Base-by-base conservation (phyloP, 192 early-diverging fungal genomes). In the Coemansia sp. region DNA sequence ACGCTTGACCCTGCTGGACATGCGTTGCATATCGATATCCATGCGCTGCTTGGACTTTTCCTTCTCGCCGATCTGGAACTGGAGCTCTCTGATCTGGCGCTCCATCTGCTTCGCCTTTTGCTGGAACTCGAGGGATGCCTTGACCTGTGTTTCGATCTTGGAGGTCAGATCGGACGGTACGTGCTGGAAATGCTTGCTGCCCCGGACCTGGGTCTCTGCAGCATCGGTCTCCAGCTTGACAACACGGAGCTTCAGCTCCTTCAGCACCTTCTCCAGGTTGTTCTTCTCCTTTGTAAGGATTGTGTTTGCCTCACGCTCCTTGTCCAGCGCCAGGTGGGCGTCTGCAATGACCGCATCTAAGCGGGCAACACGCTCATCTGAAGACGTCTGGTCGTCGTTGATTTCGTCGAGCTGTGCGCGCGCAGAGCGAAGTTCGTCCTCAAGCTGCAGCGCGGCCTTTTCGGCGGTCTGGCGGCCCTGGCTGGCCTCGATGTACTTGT, bases 11-110 rank as follows among this genome's bases (percentile, higher is more conserved):
- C 71, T 89, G 85, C 53, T 77, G 17, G 66, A 59, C 69, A 74
- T 84, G 57, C 89, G 89, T 61, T 84, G 82, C 33, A 85, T 75
- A 63, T 93, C 91, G 20, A 90, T 78, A 46, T 91, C 90, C 20
- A 85, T 83, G 52, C 88, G 82, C 52, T 89, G 86, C 75, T 91
- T 91, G 50, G 89, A 75, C 75, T 92, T 93, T 33, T 96, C 92
- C 59, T 85, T 81, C 75, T 96, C 94, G 32, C 79, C 73, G 9
- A 96, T 69, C 65, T 95, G 92, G 80, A 91, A 91, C 76, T 95
- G 93, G 58, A 95, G 77, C 76, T 95, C 92, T 17, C 91, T 85
- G 65, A 95, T 86, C 60, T 87, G 83, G 60, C 93, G 83, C 66
- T 96, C 93, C 38, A 80, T 69, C 73, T 79, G 70, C 50, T 75